Evolutionary conservation across 2,329 filamentous ascomycete species (phyloP), one percentile per base, ranked within the genome.

Genomic region (Hymenoscyphus albidus): DNA sequence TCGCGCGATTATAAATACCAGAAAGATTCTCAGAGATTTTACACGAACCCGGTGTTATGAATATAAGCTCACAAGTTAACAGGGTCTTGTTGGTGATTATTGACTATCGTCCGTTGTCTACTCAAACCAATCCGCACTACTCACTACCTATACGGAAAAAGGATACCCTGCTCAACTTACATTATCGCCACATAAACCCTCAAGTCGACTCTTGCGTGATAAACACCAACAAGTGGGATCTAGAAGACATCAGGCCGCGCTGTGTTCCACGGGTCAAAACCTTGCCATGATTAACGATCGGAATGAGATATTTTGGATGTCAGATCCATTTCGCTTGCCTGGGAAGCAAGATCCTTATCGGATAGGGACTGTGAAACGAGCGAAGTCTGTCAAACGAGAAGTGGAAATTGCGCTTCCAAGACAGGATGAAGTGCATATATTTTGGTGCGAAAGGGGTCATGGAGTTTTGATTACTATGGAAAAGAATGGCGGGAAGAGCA

Each of bases 211-310:
- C 13, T 22, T 66, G 40, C 64, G 64, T 14, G 64, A 66, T 44
- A 66, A 66, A 32, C 59, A 66, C 39, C 64, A 63, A 14, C 58
- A 63, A 58, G 51, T 66, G 12, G 64, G 62, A 12, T 61, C 64
- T 13, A 61, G 62, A 40, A 63, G 62, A n/a, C 64, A 66, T 48
- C 42, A 32, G 7, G 58, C 61, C 35, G 61, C 62, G 16, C 27
- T 63, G 2, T 63, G 58, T 18, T 22, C 61, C 18, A 63, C 64
- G 2, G 64, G 64, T 5, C 61, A 66, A 31, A 63, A 63, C 48
- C 54, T 66, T 16, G 62, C 59, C n/a, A 58, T 66, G 9, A 22
- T 66, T 14, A 66, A 66, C n/a, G 64, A 66, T 59, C 64, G 61
- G 18, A 66, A 66, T 51, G 61, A 63, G 14, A 22, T 66, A 3